Evolutionary conservation across 176 grass and related monocot genomes (phyloP).

Genomic region (Carex littledalei): DNA sequence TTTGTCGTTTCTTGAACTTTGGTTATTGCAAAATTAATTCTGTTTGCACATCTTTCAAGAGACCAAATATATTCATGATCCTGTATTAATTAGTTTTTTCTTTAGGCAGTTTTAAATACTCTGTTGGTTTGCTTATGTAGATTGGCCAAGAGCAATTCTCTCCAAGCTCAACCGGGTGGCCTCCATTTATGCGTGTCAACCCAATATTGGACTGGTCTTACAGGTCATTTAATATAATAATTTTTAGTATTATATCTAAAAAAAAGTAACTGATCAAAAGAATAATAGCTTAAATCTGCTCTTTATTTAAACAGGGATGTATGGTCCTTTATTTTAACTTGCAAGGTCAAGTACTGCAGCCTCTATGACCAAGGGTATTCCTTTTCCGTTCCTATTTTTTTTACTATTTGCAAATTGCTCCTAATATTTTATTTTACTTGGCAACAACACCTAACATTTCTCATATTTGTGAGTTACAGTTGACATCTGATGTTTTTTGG

Average conservation of each 20-base stretch:
- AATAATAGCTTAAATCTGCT: slow-evolving; percentile 24
- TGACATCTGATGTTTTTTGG: background rate
- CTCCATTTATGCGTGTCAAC: slow-evolving; percentile 99
- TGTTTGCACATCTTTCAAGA: background rate
- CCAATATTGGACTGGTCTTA: slow-evolving; percentile 99
- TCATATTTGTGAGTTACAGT: background rate
- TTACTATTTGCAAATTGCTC: slow-evolving; percentile 5
- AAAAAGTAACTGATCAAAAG: background rate
- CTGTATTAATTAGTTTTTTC: background rate
- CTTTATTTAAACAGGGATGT: slow-evolving; percentile 66
- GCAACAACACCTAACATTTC: background rate
- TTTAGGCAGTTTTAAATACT: background rate
- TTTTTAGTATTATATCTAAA: background rate
- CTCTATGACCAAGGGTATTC: slow-evolving; percentile 93
- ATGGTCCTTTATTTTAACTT: slow-evolving; percentile 92
- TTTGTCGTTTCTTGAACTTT: background rate
- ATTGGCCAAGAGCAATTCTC: slow-evolving; percentile 99
- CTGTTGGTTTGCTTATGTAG: slow-evolving; percentile 41
- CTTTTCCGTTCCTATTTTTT: slow-evolving; percentile 24
- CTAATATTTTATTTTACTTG: background rate
- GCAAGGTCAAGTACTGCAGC: slow-evolving; percentile 92
- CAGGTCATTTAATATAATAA: slow-evolving; percentile 57
- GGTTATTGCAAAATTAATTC: background rate
- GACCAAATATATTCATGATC: background rate
- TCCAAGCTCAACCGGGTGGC: slow-evolving; percentile 94